Evolutionary conservation across 2,329 filamentous ascomycete species (phyloP).

Genomic region (Colletotrichum filicis): DNA sequence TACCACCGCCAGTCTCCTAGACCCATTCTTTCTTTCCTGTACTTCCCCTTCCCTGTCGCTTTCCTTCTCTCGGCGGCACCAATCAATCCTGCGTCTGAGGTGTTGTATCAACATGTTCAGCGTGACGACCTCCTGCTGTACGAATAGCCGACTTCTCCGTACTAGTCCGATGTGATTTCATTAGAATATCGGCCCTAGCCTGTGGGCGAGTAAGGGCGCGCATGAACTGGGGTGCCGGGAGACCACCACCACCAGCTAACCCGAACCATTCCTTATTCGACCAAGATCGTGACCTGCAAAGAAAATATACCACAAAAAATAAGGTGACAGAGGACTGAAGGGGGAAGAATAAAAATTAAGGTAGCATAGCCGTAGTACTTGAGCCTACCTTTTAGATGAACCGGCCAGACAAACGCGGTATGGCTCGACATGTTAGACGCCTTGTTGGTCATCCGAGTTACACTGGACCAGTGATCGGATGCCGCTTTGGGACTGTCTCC

Average conservation of each 20-base stretch:
- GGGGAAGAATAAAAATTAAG: not conserved
- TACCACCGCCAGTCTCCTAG: not conserved
- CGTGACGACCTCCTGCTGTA: too few relatives aligned
- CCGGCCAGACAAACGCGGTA: constrained; percentile 15
- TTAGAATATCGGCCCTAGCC: not conserved
- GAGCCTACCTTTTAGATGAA: constrained; percentile 10
- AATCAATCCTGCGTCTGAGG: not conserved
- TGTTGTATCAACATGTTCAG: too few relatives aligned
- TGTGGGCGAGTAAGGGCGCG: constrained; percentile 16
- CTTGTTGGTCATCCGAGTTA: constrained; percentile 26
- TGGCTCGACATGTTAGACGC: constrained; percentile 9
- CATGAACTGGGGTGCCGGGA: constrained; percentile 6
- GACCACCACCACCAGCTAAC: not conserved
- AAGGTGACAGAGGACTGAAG: not conserved
- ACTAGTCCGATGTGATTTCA: not conserved
- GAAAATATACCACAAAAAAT: not conserved
- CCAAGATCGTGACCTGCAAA: constrained; percentile 22
- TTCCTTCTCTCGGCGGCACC: not conserved
- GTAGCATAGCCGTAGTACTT: constrained; percentile 7
- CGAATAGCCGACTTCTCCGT: not conserved
- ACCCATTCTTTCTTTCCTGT: not conserved
- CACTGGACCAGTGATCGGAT: constrained; percentile 24
- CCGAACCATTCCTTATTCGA: constrained; percentile 22
- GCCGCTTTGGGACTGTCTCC: constrained; percentile 30
- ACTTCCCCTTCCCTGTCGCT: not conserved